These are phyloP conservation scores for Dothideomycetes sp. DNA, from an alignment of 2,329 filamentous ascomycete genomes.

Conservation along the genomic window DNA sequence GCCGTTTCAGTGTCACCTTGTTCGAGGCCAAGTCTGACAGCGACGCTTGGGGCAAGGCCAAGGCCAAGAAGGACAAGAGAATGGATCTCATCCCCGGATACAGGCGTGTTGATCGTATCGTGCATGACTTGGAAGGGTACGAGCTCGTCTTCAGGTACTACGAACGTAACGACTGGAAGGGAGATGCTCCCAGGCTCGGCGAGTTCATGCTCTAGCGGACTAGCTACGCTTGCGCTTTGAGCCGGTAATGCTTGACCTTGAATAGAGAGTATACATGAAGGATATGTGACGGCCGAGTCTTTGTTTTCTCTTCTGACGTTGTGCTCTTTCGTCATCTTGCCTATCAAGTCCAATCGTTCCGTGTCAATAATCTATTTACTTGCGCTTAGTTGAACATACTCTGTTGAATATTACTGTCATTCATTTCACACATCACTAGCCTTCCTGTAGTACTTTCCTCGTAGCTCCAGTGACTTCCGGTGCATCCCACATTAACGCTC, in stretches of 20 bases:
- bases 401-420: too few relatives aligned
- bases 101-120: conserved; percentile 80
- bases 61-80: conserved; percentile 33
- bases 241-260: too few relatives aligned
- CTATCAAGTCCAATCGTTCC: too few relatives aligned
- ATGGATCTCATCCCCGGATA: conserved; percentile 81
- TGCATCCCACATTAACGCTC: conserved; percentile 27
- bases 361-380: too few relatives aligned
- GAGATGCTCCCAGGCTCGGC: conserved; percentile 51
- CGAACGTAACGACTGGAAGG: conserved; percentile 74
- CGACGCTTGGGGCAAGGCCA: conserved; percentile 22
- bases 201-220: conserved; percentile 28
- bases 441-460: neutral
- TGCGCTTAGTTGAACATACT: too few relatives aligned
- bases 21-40: conserved; percentile 71
- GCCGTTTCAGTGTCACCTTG: conserved; percentile 92
- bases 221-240: too few relatives aligned
- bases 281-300: too few relatives aligned
- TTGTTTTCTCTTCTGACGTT: too few relatives aligned
- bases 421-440: too few relatives aligned
- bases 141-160: conserved; percentile 96
- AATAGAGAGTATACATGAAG: too few relatives aligned
- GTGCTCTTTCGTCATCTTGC: too few relatives aligned
- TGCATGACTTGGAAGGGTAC: conserved; percentile 95
- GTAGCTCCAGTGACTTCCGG: neutral